These are phyloP conservation scores for Candida insectorum DNA, from an alignment of 805 yeast species.

Conservation along the genomic window DNA sequence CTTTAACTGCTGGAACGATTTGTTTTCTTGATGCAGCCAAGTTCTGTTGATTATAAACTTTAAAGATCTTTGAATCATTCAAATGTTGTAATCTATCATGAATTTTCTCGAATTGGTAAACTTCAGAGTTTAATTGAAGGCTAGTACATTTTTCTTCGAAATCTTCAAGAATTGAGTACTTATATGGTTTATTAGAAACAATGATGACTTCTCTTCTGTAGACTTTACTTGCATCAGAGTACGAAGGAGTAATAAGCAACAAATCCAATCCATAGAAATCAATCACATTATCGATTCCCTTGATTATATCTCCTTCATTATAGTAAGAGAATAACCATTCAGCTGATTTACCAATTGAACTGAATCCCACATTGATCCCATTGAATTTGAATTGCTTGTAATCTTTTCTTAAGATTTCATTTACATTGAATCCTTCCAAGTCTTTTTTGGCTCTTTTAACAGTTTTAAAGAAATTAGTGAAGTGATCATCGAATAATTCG, in stretches of 20 bases:
- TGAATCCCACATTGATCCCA: slow-evolving; percentile 58
- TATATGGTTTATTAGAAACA: slow-evolving; percentile 1
- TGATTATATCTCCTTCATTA: slow-evolving; percentile 18
- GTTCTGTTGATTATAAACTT: slow-evolving; percentile 45
- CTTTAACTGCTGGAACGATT: slow-evolving; percentile 64
- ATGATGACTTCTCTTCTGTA: slow-evolving; percentile 16
- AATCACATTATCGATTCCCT: slow-evolving; percentile 18
- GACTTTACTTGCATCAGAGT: slow-evolving; percentile 26
- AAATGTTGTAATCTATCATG: slow-evolving; percentile 4
- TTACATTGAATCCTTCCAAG: slow-evolving; percentile 54
- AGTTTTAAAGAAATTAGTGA: slow-evolving; percentile 15
- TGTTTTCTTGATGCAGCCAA: slow-evolving; percentile 75
- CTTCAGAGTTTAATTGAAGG: slow-evolving; percentile 22
- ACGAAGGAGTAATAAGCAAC: slow-evolving; percentile 37
- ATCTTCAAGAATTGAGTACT: slow-evolving; percentile 2
- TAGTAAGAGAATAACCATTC: slow-evolving; percentile 44
- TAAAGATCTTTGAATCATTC: slow-evolving; percentile 13
- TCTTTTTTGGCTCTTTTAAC: slow-evolving; percentile 55
- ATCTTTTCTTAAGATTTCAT: slow-evolving; percentile 75
- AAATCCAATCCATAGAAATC: slow-evolving; percentile 22
- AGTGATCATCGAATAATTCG: slow-evolving; percentile 1
- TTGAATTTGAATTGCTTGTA: slow-evolving; percentile 66
- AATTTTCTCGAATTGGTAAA: slow-evolving; percentile 17
- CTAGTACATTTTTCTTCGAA: slow-evolving; percentile 5
- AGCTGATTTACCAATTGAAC: slow-evolving; percentile 67